Conservation (phyloP, 2,329 filamentous ascomycete genomes). For the Fusarium lyarnte region DNA sequence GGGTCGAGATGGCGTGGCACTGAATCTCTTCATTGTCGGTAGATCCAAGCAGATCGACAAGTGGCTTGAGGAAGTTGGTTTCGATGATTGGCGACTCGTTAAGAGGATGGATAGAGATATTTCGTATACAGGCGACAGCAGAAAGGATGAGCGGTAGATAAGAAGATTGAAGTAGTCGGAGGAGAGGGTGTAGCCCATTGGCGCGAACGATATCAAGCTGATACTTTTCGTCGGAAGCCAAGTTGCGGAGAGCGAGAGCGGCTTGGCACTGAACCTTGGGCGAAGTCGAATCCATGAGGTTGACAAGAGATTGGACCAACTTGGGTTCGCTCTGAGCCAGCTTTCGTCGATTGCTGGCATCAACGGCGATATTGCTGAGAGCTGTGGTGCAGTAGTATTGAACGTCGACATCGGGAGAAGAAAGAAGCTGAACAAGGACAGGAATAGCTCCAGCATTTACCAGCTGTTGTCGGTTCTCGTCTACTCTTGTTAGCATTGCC, state of each 20-base stretch:
- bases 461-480: conserved; percentile 97
- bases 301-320: conserved; percentile 91
- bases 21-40: conserved; percentile 99
- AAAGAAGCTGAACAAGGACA: conserved; percentile 92
- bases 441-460: conserved; percentile 98
- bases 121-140: conserved; percentile 96
- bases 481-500: conserved; percentile 57
- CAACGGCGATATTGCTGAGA: conserved; percentile 97
- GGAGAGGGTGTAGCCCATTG: conserved; percentile 82
- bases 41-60: conserved; percentile 92
- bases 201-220: conserved; percentile 96
- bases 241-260: conserved; percentile 89
- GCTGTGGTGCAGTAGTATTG: conserved; percentile 99
- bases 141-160: conserved; percentile 96
- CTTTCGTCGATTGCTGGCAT: conserved; percentile 88
- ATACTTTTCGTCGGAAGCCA: conserved; percentile 98
- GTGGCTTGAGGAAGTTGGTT: conserved; percentile 90
- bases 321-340: conserved; percentile 90
- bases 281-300: conserved; percentile 96
- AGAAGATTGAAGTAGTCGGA: conserved; percentile 91
- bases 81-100: conserved; percentile 99
- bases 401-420: conserved; percentile 93
- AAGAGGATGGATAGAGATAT: conserved; percentile 97
- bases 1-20: conserved; percentile 96
- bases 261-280: conserved; percentile 99